These are phyloP conservation scores for Camellia granthamiana DNA, from an alignment of 148 eudicot species.

Conservation along the genomic window DNA sequence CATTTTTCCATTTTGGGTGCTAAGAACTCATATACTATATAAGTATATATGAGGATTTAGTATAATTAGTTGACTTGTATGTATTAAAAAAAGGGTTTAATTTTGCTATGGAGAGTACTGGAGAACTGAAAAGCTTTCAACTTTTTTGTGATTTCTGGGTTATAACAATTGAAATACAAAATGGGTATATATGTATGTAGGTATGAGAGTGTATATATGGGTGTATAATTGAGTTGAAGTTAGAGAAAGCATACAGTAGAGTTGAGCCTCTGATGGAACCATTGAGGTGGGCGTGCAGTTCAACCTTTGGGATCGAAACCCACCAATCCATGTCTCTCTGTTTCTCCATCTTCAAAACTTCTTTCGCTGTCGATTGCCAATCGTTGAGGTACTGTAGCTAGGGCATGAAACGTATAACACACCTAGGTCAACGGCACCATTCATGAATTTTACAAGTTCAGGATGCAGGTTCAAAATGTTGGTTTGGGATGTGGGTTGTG, in stretches of 20 bases:
- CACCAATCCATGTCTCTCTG: slow-evolving; percentile 55
- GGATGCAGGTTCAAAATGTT: neutral
- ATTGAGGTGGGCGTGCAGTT: slow-evolving; percentile 94
- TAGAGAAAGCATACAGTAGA: slow-evolving; percentile 48
- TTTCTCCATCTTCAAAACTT: neutral
- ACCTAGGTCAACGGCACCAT: neutral
- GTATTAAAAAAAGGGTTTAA: too few relatives aligned
- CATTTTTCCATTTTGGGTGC: neutral
- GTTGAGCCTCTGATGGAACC: slow-evolving; percentile 88
- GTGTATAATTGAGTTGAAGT: neutral
- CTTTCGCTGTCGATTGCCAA: neutral
- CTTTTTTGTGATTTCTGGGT: neutral
- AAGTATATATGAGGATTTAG: neutral
- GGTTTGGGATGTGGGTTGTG: too few relatives aligned
- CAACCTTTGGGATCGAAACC: slow-evolving; percentile 72
- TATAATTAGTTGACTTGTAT: neutral
- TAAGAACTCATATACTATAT: neutral
- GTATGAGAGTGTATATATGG: neutral
- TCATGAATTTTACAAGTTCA: neutral
- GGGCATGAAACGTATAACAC: neutral
- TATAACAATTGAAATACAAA: neutral
- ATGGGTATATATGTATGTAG: neutral
- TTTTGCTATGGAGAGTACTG: neutral
- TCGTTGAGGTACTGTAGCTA: neutral
- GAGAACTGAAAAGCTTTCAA: neutral